These are phyloP conservation scores for Diaporthe velutina DNA, from an alignment of 2,329 filamentous ascomycete species.

Conservation along the genomic window DNA sequence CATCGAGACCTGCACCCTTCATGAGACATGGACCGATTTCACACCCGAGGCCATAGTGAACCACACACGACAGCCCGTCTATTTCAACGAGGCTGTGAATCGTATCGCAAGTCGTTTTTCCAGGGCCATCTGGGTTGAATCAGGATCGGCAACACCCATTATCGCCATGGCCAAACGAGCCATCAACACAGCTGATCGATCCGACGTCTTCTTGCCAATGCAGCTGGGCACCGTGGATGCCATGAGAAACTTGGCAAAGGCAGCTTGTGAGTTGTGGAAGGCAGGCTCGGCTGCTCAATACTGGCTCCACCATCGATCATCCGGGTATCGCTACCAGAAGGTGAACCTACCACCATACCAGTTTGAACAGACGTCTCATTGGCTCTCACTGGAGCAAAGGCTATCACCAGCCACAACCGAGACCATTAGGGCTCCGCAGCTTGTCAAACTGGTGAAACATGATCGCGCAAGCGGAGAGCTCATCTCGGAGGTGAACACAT, in stretches of 20 bases:
- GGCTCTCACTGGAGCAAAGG: slow-evolving; percentile 35
- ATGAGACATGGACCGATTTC: slow-evolving; percentile 25
- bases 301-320: slow-evolving; percentile 45
- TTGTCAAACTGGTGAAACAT: slow-evolving; percentile 2
- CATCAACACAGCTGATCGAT: slow-evolving; percentile 32
- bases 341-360: slow-evolving; percentile 47
- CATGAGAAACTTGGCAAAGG: slow-evolving; percentile 14
- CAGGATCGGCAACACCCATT: slow-evolving; percentile 50
- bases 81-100: slow-evolving; percentile 48
- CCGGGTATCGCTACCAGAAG: slow-evolving; percentile 27
- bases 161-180: slow-evolving; percentile 50
- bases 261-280: slow-evolving; percentile 42
- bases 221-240: slow-evolving; percentile 19
- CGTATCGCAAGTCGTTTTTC: slow-evolving; percentile 44
- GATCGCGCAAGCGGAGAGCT: background rate
- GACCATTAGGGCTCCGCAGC: background rate
- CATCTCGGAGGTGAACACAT: slow-evolving; percentile 38
- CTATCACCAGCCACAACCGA: slow-evolving; percentile 30
- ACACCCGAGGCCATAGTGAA: slow-evolving; percentile 41
- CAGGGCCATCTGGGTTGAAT: slow-evolving; percentile 49
- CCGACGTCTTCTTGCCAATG: slow-evolving; percentile 36
- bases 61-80: slow-evolving; percentile 51
- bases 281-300: slow-evolving; percentile 39
- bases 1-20: slow-evolving; percentile 43
- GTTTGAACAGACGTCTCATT: slow-evolving; percentile 47